phyloP scores from a whole-genome alignment of 495 filamentous ascomycete species.

The Hyphodiscus hymeniophilus region DNA sequence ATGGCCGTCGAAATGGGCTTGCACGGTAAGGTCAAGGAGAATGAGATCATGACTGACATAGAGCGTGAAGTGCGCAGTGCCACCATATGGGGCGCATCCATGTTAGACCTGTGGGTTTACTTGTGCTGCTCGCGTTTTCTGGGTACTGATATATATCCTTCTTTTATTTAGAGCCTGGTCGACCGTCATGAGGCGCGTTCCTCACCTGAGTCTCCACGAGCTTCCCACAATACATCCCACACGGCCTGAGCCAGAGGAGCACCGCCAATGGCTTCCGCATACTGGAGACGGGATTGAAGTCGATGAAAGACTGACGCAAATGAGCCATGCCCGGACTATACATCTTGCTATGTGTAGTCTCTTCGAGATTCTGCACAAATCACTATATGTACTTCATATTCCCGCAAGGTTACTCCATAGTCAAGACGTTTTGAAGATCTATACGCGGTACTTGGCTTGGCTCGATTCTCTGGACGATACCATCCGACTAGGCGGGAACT shows the following conservation, averaged over 20 bases:
- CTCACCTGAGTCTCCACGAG: neutral
- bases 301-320: neutral
- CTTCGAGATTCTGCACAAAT: neutral
- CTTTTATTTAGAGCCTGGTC: neutral
- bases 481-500: neutral
- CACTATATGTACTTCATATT: neutral
- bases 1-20: constrained; percentile 57
- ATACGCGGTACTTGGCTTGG: neutral
- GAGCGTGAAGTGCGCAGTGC: constrained; percentile 53
- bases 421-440: neutral
- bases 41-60: constrained; percentile 7
- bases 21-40: constrained; percentile 31
- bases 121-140: neutral
- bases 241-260: neutral
- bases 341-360: neutral
- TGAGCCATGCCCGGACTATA: neutral
- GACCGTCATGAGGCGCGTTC: neutral
- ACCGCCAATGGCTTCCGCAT: neutral
- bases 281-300: neutral
- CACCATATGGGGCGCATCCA: constrained; percentile 62
- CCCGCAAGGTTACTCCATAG: neutral
- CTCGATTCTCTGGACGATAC: neutral
- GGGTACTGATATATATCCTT: neutral
- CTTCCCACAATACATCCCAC: neutral
- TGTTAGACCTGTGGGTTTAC: constrained; percentile 50